Conservation (phyloP, 768 basidiomycete genomes). For the Russula earlei region DNA sequence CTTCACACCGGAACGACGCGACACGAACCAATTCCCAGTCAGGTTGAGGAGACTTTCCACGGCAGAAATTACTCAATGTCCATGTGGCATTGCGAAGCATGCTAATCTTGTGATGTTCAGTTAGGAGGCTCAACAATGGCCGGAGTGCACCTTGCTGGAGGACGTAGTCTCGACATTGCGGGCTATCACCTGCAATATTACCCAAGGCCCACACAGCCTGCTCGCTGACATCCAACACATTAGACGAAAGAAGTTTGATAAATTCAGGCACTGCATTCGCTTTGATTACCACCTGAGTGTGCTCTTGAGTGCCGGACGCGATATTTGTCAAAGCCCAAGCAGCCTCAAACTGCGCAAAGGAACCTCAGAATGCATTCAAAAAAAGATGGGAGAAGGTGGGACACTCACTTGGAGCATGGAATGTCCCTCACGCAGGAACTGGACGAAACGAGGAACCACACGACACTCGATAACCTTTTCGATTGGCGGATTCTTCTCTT, state of each 20-base stretch:
- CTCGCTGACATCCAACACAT: constrained; percentile 92
- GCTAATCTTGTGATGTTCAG: constrained; percentile 96
- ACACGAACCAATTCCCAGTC: constrained; percentile 87
- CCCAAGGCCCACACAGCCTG: constrained; percentile 99
- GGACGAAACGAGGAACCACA: constrained; percentile 94
- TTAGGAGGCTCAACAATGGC: constrained; percentile 81
- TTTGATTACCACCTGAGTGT: constrained; percentile 95
- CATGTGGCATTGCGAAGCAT: constrained; percentile 99
- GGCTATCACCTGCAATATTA: constrained; percentile 98
- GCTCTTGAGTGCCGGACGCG: constrained; percentile 95
- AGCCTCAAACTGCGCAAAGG: constrained; percentile 69
- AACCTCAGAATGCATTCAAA: constrained; percentile 3
- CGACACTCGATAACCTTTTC: constrained; percentile 97
- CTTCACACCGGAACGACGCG: constrained; percentile 2
- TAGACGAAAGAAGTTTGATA: constrained; percentile 91
- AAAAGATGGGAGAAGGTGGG: background rate
- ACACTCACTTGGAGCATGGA: constrained; percentile 74
- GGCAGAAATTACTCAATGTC: constrained; percentile 98
- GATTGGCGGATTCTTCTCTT: constrained; percentile 99
- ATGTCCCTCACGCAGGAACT: constrained; percentile 75
- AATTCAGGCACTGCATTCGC: constrained; percentile 95
- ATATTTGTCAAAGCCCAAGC: constrained; percentile 98
- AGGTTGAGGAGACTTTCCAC: constrained; percentile 96
- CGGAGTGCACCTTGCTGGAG: constrained; percentile 87
- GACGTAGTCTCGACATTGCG: constrained; percentile 94